Evolutionary conservation across 768 basidiomycete genomes (phyloP), one percentile per base, ranked within the genome.

Genomic region (Suillus subaureus): DNA sequence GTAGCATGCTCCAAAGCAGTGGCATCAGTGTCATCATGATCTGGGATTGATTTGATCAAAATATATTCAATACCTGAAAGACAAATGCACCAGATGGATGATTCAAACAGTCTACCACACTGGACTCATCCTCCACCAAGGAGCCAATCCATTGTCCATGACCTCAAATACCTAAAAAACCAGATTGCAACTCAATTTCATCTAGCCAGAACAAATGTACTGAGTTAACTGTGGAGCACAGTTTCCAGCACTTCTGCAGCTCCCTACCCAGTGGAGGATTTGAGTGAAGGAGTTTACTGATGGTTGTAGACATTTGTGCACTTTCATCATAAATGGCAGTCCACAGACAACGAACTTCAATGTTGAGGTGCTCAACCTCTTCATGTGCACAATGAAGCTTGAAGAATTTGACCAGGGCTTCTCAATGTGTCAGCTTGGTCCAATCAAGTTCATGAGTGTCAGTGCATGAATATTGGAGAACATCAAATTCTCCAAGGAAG

Each of bases 331-430:
- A n/a, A n/a, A n/a, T n/a, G n/a, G n/a, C n/a, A n/a, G n/a, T n/a
- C n/a, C n/a, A 55, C 18, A 78, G 64, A 1, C 69, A 65, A 15
- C 47, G 54, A 9, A 74, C 66, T 64, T 78, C 74, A 15, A 78
- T 52, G 42, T 76, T 71, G 18, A 74, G 63, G 0, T 64, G 69
- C 0, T 23, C 26, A 21, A 78, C 67, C 54, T 78, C 75, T 62
- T 78, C 74, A 6, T 63, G 33, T 0, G 76, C 74, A 33, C 63
- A 69, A n/a, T 61, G 35, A 37, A 76, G n/a, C 42, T 71, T 73
- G 66, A 73, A 74, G 49, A 72, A 68, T n/a, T 71, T 68, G 16
- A 65, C 68, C 21, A 66, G 71, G 0, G 69, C 70, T 26, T 71
- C 64, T 18, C 73, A 64, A 43, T 43, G 42, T 9, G 6, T 43